Percentiles rank a stretch among this genome's conserved stretches.
Evolutionary conservation across 176 grass and related monocot genomes (phyloP).

Genomic region (Zea luxurians): DNA sequence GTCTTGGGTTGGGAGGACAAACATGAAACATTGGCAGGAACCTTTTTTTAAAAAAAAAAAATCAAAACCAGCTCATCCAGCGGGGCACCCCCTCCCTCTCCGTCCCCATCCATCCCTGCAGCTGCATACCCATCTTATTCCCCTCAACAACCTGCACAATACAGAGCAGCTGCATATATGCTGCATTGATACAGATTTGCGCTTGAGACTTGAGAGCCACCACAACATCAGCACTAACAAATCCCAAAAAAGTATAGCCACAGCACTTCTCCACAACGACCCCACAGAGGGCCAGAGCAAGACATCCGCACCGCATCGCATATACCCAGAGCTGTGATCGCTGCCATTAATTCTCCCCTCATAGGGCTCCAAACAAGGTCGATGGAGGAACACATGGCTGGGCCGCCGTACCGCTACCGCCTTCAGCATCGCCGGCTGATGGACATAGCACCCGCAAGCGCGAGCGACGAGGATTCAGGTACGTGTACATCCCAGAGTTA

Average conservation of each 20-base stretch:
- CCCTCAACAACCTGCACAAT: slow-evolving; percentile 19
- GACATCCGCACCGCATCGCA: not conserved
- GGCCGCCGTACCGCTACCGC: slow-evolving; percentile 14
- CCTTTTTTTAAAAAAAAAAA: not conserved
- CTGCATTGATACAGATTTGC: slow-evolving; percentile 13
- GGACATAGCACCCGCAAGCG: slow-evolving; percentile 5
- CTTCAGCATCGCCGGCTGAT: slow-evolving; percentile 49
- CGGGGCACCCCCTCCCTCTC: slow-evolving; percentile 22
- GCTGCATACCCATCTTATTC: slow-evolving; percentile 28
- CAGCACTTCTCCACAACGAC: slow-evolving; percentile 38
- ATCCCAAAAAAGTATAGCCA: slow-evolving; percentile 12
- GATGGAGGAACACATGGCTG: slow-evolving; percentile 21
- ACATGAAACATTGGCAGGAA: slow-evolving; percentile 25
- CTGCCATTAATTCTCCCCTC: slow-evolving; percentile 16
- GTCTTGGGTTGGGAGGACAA: slow-evolving; percentile 30
- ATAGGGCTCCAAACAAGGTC: slow-evolving; percentile 6
- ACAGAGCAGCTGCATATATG: slow-evolving; percentile 3
- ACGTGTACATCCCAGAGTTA: not conserved
- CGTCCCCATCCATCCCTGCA: slow-evolving; percentile 7
- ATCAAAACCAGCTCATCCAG: slow-evolving; percentile 4
- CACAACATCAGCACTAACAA: slow-evolving; percentile 33
- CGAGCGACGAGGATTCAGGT: not conserved
- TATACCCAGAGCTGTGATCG: not conserved
- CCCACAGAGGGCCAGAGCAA: not conserved
- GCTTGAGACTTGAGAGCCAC: not conserved